A percentile compares a stretch with the other conserved stretches of the same genome.
Evolutionary conservation across 2,329 filamentous ascomycete species (phyloP).

Genomic region (Sclerotinia sclerotiorum): DNA sequence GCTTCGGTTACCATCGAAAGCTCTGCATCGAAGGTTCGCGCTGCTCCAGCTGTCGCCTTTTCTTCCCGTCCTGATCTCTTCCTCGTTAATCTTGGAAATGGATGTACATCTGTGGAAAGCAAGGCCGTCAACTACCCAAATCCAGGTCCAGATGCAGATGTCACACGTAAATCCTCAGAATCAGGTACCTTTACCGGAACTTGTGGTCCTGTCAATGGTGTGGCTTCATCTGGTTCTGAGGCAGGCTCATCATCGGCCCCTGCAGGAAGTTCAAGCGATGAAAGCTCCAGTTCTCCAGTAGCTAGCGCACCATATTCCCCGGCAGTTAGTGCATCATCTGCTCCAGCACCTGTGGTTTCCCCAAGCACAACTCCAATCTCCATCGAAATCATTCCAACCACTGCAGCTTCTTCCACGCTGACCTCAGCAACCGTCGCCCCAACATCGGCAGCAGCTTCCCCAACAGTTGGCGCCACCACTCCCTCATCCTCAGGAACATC

Average conservation of each 20-base stretch:
- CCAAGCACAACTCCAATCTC: slow-evolving; percentile 8
- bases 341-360: neutral
- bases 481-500: slow-evolving; percentile 19
- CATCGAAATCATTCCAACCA: slow-evolving; percentile 12
- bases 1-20: slow-evolving; percentile 53
- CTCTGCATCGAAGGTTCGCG: slow-evolving; percentile 20
- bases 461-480: neutral
- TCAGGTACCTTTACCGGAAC: slow-evolving; percentile 30
- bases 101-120: slow-evolving; percentile 50
- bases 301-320: neutral
- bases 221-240: slow-evolving; percentile 25
- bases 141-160: slow-evolving; percentile 49
- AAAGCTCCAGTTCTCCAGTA: neutral
- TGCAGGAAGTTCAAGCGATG: neutral
- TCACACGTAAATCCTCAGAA: slow-evolving; percentile 22
- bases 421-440: neutral
- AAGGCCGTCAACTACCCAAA: slow-evolving; percentile 55
- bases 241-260: slow-evolving; percentile 8
- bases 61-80: slow-evolving; percentile 55
- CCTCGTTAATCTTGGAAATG: slow-evolving; percentile 55
- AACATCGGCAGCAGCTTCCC: neutral
- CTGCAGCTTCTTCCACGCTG: neutral
- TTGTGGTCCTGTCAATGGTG: slow-evolving; percentile 33
- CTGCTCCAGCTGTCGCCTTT: slow-evolving; percentile 42
- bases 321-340: neutral